Evolutionary conservation across 768 basidiomycete genomes (phyloP), one percentile per base, ranked within the genome.

Genomic region (Flagelloscypha sp.): DNA sequence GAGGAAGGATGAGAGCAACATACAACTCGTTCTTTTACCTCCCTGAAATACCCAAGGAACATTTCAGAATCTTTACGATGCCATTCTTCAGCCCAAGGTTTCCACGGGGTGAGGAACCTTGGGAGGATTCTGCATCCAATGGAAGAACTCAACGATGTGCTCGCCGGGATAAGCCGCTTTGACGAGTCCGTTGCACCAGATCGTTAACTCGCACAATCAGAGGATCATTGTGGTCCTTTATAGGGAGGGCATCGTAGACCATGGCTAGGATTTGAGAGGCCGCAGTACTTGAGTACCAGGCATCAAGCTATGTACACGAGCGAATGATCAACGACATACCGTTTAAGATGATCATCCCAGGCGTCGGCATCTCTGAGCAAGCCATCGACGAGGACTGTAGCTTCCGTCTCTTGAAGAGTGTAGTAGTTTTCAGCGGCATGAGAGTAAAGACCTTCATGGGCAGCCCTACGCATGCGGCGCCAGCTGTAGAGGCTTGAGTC

Each of bases 61-160:
- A 45, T 34, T 4, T 27, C 23, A 6, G 30, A 24, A 25, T 45
- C 37, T n/a, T 41, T 40, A 6, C 17, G 21, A 32, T 34, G 41
- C 43, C 43, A 42, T 3, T 39, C 30, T 16, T 40, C 24, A 15
- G 46, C 48, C 4, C 41, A 30, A 8, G 31, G 36, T 19, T 45
- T 50, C 46, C 38, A 57, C n/a, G n/a, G n/a, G n/a, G n/a, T n/a
- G n/a, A n/a, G n/a, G n/a, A n/a, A n/a, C n/a, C n/a, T n/a, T n/a
- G n/a, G 61, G 61, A 7, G 61, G 19, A 34, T 57, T 44, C 33
- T 44, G 42, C 52, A 63, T 48, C 49, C 52, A 58, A 2, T 57
- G 44, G 30, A 62, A 59, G 27, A 53, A 49, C 34, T 63, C 61
- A 12, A 60, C 59, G 16, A 55, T 21, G 40, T 56, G 50, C 9